Conservation (phyloP, 1,284 basidiomycete genomes). For the Leccinum fallax region DNA sequence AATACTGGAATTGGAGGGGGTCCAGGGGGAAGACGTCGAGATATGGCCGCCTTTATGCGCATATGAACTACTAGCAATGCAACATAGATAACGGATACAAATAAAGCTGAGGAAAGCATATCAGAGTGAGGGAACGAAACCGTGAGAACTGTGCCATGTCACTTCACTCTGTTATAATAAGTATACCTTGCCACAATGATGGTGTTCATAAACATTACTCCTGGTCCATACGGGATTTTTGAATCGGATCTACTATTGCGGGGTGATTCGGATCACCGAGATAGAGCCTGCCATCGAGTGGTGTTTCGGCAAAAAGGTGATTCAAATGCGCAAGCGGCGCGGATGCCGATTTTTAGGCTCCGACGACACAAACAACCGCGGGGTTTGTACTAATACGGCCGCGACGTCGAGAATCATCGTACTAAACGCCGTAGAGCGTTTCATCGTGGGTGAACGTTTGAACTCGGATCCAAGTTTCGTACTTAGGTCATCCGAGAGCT, state of each 20-base stretch:
- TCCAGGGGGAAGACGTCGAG: constrained; percentile 24
- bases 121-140: neutral
- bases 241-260: neutral
- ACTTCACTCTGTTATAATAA: neutral
- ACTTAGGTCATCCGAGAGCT: neutral
- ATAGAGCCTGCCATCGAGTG: neutral
- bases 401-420: too few relatives aligned
- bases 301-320: neutral
- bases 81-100: constrained; percentile 12
- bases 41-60: constrained; percentile 6
- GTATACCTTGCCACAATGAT: neutral
- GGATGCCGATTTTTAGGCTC: neutral
- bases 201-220: neutral
- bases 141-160: neutral
- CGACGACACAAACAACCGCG: neutral
- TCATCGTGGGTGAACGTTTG: neutral
- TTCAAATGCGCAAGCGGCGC: neutral
- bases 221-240: neutral
- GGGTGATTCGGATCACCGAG: neutral
- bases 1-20: constrained; percentile 22
- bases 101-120: constrained; percentile 9
- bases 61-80: constrained; percentile 11
- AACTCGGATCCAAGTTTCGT: neutral
- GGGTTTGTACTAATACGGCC: neutral
- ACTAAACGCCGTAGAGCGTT: too few relatives aligned